Base-by-base conservation (phyloP, 2,329 filamentous ascomycete genomes). In the Cordyceps tenuipes region DNA sequence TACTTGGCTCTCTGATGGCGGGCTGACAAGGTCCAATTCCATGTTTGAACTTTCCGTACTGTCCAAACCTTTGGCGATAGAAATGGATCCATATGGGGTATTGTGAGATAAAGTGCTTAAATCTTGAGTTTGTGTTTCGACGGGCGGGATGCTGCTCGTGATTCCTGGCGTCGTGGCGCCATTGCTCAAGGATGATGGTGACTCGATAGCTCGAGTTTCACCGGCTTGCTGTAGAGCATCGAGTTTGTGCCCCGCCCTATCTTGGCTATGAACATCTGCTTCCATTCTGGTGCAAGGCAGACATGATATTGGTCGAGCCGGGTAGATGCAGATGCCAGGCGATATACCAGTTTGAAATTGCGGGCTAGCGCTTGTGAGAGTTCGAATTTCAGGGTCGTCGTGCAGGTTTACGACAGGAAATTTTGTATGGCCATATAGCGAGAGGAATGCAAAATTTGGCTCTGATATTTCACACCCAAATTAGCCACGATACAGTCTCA, bases 191-290 rank as follows among this genome's bases (percentile, higher is more conserved):
- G 46, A 19, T 36, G 48, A 39, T 34, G 48, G 26, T 60, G 57
- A 60, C n/a, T 43, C 34, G 21, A 54, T 43, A 44, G 57, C 50
- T 21, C 21, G 50, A 43, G 43, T 48, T 31, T 49, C 50, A 31
- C 31, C 26, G 15, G 57, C 13, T 41, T 13, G 49, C 49, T 41
- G 57, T 41, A 48, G 13, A 46, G 50, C n/a, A 21, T 31, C 44
- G 43, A 49, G 34, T 31, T 43, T 50, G 17, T 19, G 15, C 13
- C 34, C 43, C 43, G 50, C 43, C 29, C 21, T 48, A n/a, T 54
- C 49, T 21, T 54, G 50, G 31, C 50, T 60, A 54, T 60, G 57
- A 53, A 34, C 31, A 49, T 60, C 43, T 48, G 57, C 21, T 54
- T 60, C 57, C 57, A 60, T 60, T 47, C 23, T 60, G 50, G 12